A percentile compares a stretch with the other conserved stretches of the same genome.
Evolutionary conservation across 179 eudicot species (phyloP).

Genomic region (Beta macrorhiza): DNA sequence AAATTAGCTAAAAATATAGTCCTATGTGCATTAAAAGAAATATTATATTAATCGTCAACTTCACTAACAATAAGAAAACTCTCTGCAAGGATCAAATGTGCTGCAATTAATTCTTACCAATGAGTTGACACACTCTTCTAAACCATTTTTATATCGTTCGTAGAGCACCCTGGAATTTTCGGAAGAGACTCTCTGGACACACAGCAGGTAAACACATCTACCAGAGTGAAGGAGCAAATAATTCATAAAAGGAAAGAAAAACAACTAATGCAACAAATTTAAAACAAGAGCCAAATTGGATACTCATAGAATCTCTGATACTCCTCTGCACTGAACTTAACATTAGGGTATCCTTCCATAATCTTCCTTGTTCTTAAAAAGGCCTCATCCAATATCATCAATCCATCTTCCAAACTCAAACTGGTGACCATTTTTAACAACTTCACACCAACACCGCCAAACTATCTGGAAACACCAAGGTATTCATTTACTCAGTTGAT

Average conservation of each 20-base stretch:
- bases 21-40: neutral
- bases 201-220: constrained; percentile 40
- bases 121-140: constrained; percentile 36
- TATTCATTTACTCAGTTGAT: neutral
- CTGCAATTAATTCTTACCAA: constrained; percentile 26
- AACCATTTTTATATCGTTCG: constrained; percentile 28
- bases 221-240: constrained; percentile 18
- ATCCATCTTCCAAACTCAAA: constrained; percentile 26
- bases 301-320: constrained; percentile 40
- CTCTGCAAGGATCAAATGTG: neutral
- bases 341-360: constrained; percentile 34
- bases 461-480: constrained; percentile 16
- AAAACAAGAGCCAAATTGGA: constrained; percentile 8
- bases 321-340: constrained; percentile 36
- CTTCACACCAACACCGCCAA: neutral
- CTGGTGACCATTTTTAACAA: constrained; percentile 20
- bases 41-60: neutral
- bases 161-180: constrained; percentile 34
- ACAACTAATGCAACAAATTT: neutral
- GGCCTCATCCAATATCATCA: constrained; percentile 38
- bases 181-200: constrained; percentile 34
- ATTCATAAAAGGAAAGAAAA: constrained; percentile 1
- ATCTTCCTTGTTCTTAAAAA: constrained; percentile 37
- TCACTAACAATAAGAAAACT: neutral
- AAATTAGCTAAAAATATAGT: neutral